Evolutionary conservation across 805 yeast genomes (phyloP).

Genomic region (Yarrowia bubula): DNA sequence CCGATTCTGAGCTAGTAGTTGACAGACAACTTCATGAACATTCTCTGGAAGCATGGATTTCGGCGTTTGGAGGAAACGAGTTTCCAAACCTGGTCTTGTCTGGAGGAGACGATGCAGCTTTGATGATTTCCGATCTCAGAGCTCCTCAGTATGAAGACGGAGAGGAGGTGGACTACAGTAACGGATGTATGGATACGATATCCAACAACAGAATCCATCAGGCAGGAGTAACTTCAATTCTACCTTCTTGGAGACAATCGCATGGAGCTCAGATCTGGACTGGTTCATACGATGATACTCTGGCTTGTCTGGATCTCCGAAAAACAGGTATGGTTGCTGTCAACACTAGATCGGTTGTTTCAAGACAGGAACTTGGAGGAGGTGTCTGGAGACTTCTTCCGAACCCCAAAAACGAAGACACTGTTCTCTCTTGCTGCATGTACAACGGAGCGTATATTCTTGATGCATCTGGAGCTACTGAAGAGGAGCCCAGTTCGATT

Average conservation of each 20-base stretch:
- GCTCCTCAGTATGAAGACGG: constrained; percentile 27
- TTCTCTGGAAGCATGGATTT: constrained; percentile 85
- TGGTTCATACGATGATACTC: constrained; percentile 86
- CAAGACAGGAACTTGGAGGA: constrained; percentile 63
- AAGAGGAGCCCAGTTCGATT: constrained; percentile 33
- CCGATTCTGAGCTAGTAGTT: constrained; percentile 27
- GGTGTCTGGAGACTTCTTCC: constrained; percentile 95
- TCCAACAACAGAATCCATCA: constrained; percentile 56
- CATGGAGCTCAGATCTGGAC: constrained; percentile 63
- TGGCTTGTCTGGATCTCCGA: constrained; percentile 69
- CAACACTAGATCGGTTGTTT: constrained; percentile 39
- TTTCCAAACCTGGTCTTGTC: constrained; percentile 56
- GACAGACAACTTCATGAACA: constrained; percentile 47
- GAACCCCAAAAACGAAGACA: constrained; percentile 43
- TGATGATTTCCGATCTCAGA: constrained; percentile 72
- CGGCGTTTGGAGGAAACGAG: constrained; percentile 52
- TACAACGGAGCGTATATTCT: constrained; percentile 86
- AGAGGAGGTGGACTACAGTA: constrained; percentile 1
- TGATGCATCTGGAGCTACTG: constrained; percentile 37
- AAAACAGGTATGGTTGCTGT: constrained; percentile 52
- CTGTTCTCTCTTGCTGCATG: constrained; percentile 85
- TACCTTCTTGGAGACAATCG: constrained; percentile 44
- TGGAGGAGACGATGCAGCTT: constrained; percentile 86
- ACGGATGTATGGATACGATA: constrained; percentile 4
- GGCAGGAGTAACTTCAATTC: constrained; percentile 87